Conservation (phyloP, 2,329 filamentous ascomycete species). For the Verticillium albo-atrum region DNA sequence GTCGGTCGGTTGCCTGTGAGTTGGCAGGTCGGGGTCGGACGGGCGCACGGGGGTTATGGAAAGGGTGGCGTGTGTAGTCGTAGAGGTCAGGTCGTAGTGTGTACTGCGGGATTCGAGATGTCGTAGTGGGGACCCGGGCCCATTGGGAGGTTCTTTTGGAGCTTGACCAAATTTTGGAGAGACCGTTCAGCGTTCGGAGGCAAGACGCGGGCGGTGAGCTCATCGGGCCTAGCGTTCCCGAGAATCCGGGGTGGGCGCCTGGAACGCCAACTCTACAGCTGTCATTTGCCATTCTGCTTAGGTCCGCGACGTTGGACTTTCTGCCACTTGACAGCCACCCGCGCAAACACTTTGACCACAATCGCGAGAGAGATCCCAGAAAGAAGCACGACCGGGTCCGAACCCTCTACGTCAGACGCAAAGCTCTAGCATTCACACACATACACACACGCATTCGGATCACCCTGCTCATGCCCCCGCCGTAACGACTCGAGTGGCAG, state of each 20-base stretch:
- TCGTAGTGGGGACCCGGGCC: not conserved
- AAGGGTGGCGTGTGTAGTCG: not conserved
- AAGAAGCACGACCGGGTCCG: not conserved
- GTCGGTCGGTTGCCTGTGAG: too few species aligned
- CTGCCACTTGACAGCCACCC: not conserved
- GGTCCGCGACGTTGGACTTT: not conserved
- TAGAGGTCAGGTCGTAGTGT: not conserved
- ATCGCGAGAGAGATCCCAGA: not conserved
- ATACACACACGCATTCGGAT: not conserved
- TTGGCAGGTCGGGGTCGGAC: not conserved
- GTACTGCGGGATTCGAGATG: not conserved
- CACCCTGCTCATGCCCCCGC: not conserved
- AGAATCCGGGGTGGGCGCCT: not conserved
- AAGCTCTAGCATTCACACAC: not conserved
- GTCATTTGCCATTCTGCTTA: not conserved
- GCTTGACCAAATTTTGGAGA: not conserved
- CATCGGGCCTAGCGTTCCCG: not conserved
- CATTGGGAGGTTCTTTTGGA: not conserved
- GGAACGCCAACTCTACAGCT: not conserved
- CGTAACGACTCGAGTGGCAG: not conserved
- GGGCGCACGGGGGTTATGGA: not conserved
- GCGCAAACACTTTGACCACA: not conserved
- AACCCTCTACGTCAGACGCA: not conserved
- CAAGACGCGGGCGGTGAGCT: conserved; percentile 3
- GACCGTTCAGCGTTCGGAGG: not conserved